Evolutionary conservation across 225 moss, liverwort and hornwort genomes (phyloP).

Genomic region (Takakia lepidozioides): DNA sequence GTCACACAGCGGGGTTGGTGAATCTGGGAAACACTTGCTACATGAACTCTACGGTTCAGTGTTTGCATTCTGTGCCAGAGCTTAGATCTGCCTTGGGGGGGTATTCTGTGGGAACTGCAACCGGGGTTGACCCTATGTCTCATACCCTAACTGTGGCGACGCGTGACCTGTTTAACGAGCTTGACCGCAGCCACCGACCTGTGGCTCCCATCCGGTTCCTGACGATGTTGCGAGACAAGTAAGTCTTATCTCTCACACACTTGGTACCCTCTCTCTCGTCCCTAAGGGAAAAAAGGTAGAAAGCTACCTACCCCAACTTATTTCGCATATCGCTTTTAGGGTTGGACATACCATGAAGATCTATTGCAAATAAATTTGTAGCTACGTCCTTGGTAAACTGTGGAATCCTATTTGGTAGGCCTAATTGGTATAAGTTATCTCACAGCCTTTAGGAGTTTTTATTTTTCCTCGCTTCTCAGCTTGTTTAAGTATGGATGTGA

Average conservation of each 20-base stretch:
- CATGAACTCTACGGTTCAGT: constrained; percentile 96
- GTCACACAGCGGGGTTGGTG: constrained; percentile 80
- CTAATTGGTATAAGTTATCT: too few relatives aligned
- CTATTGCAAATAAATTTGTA: too few relatives aligned
- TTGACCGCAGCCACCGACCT: constrained; percentile 60
- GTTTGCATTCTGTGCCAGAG: constrained; percentile 89
- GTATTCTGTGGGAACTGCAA: constrained; percentile 25
- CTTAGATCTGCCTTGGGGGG: constrained; percentile 58
- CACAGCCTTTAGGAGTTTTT: too few relatives aligned
- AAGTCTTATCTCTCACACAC: constrained; percentile 4
- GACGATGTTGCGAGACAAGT: constrained; percentile 62
- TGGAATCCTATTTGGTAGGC: too few relatives aligned
- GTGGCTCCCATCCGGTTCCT: constrained; percentile 76
- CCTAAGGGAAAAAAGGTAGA: too few relatives aligned
- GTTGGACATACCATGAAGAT: too few relatives aligned
- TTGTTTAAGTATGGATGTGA: too few relatives aligned
- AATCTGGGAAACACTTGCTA: constrained; percentile 97
- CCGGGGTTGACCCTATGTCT: constrained; percentile 42
- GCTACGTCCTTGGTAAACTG: too few relatives aligned
- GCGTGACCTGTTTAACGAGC: constrained; percentile 72
- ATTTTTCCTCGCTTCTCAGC: too few relatives aligned
- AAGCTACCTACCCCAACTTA: too few relatives aligned
- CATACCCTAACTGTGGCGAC: constrained; percentile 82
- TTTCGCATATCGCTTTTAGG: too few relatives aligned
- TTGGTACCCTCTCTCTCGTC: too few relatives aligned